Base-by-base conservation (phyloP, 1,284 basidiomycete genomes). In the Tilletia horrida region DNA sequence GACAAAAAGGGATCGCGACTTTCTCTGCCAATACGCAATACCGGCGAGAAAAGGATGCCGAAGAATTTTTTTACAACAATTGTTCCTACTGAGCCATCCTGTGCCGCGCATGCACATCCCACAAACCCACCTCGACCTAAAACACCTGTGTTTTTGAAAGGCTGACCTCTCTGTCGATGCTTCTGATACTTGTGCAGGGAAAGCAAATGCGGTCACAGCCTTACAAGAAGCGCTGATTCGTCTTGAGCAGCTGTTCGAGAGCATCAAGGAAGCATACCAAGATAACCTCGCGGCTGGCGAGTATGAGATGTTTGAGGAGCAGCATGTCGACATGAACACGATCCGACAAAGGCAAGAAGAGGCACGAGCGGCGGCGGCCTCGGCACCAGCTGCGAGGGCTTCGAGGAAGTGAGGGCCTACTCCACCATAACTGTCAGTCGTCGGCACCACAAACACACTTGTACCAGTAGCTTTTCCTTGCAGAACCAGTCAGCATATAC, bases 11-110 rank as follows among this genome's bases (percentile, higher is more conserved):
- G 70, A 72, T 70, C 71, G 74, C 69, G 71, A 40, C 63, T 70
- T 69, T 65, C 70, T 67, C 23, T 18, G 27, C 55, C 55, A 14
- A 35, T 62, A 62, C 61, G 61, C 61, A 62, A 62, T 6, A 31
- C 27, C 59, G 47, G 63, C 35, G 16, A 14, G 52, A 23, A 59
- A 16, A 25, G 63, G 43, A 64, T 68, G 67, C 61, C 59, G 67
- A 70, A 44, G 43, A 25, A 62, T 31, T 67, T 65, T 55, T 63
- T 40, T n/a, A 71, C 50, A 52, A 74, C 80, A 81, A 80, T 81
- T 78, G 80, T 81, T 81, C 80, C 80, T 81, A 74, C 80, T 81
- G 80, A 81, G 74, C 74, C 71, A 55, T 40, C 35, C 35, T 4
- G 11, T 11, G 35, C 35, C 35, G 35, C 35, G 35, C 35, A 40